Evolutionary conservation across 768 basidiomycete species (phyloP).

Genomic region (Amylocystis lapponica): DNA sequence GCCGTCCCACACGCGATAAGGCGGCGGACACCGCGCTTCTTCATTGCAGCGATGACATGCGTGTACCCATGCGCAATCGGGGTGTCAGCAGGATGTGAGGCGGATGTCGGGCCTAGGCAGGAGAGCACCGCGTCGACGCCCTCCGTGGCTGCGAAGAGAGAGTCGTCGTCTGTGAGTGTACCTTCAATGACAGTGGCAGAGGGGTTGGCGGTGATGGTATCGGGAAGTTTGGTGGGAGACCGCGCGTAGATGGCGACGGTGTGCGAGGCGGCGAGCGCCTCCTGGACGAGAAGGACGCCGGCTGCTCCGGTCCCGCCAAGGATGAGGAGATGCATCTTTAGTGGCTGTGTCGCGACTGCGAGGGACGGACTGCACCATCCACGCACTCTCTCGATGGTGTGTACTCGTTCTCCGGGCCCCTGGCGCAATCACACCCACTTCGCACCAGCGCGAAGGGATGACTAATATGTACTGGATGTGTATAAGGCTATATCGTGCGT

Average conservation of each 20-base stretch:
- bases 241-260: constrained; percentile 58
- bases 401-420: too few relatives aligned
- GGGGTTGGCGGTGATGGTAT: constrained; percentile 39
- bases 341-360: background rate
- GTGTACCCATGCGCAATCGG: constrained; percentile 61
- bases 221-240: constrained; percentile 56
- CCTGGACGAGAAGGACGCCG: constrained; percentile 52
- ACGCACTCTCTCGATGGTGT: too few relatives aligned
- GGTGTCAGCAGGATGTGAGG: constrained; percentile 38
- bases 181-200: constrained; percentile 49
- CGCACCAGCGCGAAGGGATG: too few relatives aligned
- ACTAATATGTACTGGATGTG: too few relatives aligned
- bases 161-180: constrained; percentile 44
- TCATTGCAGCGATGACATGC: constrained; percentile 52
- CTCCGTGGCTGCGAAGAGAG: constrained; percentile 46
- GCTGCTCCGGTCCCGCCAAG: constrained; percentile 66
- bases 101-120: constrained; percentile 54
- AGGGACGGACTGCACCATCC: too few relatives aligned
- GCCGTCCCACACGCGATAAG: constrained; percentile 64
- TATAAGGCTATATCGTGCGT: too few relatives aligned
- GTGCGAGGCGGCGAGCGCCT: constrained; percentile 40
- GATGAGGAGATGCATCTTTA: constrained; percentile 49
- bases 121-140: constrained; percentile 61
- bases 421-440: too few relatives aligned
- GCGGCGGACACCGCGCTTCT: constrained; percentile 43